These are phyloP conservation scores for Scenedesmus sp. DNA, from an alignment of 163 green algal species.

Conservation along the genomic window DNA sequence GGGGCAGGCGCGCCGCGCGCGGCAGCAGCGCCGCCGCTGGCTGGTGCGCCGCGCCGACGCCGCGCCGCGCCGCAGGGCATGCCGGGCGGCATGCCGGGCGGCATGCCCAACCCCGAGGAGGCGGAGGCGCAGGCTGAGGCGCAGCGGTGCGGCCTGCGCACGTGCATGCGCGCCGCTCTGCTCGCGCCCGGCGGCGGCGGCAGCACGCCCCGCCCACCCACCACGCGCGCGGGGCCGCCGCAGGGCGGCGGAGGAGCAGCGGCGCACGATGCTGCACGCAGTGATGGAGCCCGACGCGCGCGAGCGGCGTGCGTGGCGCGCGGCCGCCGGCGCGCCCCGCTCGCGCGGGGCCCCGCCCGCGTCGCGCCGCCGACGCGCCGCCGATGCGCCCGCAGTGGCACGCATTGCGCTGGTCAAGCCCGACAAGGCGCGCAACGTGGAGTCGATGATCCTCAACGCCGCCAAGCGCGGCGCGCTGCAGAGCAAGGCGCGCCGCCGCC, in stretches of 20 bases:
- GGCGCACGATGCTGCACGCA: slow-evolving; percentile 81
- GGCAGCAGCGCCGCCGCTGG: slow-evolving; percentile 4
- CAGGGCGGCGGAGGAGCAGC: slow-evolving; percentile 81
- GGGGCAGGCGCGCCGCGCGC: background rate
- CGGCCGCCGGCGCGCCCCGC: background rate
- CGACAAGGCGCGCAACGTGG: slow-evolving; percentile 90
- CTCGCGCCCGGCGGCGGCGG: background rate
- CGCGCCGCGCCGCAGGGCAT: background rate
- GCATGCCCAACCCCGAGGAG: slow-evolving; percentile 30
- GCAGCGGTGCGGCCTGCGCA: slow-evolving; percentile 9
- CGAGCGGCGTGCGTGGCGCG: slow-evolving; percentile 76
- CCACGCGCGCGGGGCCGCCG: no score
- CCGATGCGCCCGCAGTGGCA: slow-evolving; percentile 68
- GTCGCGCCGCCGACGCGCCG: background rate
- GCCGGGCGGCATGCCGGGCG: background rate
- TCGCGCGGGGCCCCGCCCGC: background rate
- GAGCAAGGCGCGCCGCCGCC: slow-evolving; percentile 72
- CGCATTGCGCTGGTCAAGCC: slow-evolving; percentile 95
- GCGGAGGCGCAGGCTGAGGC: slow-evolving; percentile 47
- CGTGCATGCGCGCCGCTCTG: no score
- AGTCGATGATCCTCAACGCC: slow-evolving; percentile 90
- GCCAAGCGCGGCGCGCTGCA: slow-evolving; percentile 80
- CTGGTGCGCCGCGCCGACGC: background rate
- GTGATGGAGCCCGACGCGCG: slow-evolving; percentile 77
- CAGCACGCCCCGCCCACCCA: background rate